phyloP scores from a whole-genome alignment of 169 alveolate genomes.

The Plasmodium berghei region DNA sequence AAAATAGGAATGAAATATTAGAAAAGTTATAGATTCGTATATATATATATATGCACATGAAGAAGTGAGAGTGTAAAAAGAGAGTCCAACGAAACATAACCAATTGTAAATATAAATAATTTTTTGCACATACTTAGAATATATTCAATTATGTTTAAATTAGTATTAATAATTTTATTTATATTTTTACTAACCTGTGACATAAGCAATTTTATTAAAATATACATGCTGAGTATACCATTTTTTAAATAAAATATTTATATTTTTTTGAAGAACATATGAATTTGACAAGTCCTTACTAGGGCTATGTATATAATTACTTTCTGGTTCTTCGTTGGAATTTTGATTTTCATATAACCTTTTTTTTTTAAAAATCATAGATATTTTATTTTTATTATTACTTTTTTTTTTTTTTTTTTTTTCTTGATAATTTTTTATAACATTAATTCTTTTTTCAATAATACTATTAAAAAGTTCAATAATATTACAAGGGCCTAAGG shows the following conservation, averaged over 20 bases:
- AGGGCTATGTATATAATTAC: background rate
- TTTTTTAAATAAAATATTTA: slow-evolving; percentile 50
- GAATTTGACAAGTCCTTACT: background rate
- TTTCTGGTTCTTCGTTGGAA: background rate
- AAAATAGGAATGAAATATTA: background rate
- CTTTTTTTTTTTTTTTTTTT: slow-evolving; percentile 68
- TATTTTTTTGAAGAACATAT: slow-evolving; percentile 30
- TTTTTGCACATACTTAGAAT: too few species aligned
- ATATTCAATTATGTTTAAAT: background rate
- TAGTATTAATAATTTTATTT: background rate
- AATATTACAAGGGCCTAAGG: slow-evolving; percentile 68
- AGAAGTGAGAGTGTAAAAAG: background rate
- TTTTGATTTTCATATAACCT: background rate
- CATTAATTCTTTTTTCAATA: slow-evolving; percentile 57
- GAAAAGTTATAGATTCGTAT: background rate
- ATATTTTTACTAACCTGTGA: slow-evolving; percentile 23
- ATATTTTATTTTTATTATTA: background rate
- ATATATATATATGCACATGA: background rate
- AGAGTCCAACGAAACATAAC: background rate
- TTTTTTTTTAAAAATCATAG: background rate
- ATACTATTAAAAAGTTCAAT: slow-evolving; percentile 64
- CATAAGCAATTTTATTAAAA: slow-evolving; percentile 36
- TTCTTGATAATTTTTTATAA: slow-evolving; percentile 37
- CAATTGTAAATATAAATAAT: background rate
- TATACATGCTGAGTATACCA: slow-evolving; percentile 76